These are phyloP conservation scores for Clathrus columnatus DNA, from an alignment of 768 basidiomycete species.

Conservation along the genomic window DNA sequence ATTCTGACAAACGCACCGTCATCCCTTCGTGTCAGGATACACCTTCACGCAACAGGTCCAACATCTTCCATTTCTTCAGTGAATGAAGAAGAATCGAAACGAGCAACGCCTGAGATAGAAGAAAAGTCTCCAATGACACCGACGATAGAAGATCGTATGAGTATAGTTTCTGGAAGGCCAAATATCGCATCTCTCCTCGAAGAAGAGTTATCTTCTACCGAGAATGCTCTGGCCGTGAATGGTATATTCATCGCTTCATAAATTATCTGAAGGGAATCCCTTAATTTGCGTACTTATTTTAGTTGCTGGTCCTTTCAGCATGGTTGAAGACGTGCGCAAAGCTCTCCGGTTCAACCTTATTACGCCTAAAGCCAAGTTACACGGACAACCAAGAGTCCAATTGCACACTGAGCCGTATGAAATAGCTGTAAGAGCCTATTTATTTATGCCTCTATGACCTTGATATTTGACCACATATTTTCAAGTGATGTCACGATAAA, in stretches of 20 bases:
- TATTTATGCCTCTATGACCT: too few species aligned
- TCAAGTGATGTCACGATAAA: too few species aligned
- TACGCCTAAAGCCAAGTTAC: conserved; percentile 15
- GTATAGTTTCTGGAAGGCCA: conserved; percentile 29
- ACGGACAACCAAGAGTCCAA: conserved; percentile 32
- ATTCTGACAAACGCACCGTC: background rate
- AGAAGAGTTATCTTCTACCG: conserved; percentile 28
- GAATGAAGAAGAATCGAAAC: too few species aligned
- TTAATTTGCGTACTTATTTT: background rate
- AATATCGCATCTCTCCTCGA: conserved; percentile 32
- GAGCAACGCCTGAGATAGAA: background rate
- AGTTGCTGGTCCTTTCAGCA: conserved; percentile 38
- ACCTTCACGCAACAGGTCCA: background rate
- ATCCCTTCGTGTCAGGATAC: background rate
- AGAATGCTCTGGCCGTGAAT: conserved; percentile 37
- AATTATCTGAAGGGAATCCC: background rate
- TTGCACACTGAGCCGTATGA: conserved; percentile 39
- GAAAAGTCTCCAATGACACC: background rate
- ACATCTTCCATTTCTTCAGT: background rate
- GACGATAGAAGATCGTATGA: background rate
- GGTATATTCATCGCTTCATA: conserved; percentile 22
- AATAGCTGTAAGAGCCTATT: background rate
- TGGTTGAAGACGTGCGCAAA: conserved; percentile 32
- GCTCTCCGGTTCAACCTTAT: conserved; percentile 25
- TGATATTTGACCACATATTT: too few species aligned